Evolutionary conservation across 2,329 filamentous ascomycete genomes (phyloP).

Genomic region (Arthroderma sp.): DNA sequence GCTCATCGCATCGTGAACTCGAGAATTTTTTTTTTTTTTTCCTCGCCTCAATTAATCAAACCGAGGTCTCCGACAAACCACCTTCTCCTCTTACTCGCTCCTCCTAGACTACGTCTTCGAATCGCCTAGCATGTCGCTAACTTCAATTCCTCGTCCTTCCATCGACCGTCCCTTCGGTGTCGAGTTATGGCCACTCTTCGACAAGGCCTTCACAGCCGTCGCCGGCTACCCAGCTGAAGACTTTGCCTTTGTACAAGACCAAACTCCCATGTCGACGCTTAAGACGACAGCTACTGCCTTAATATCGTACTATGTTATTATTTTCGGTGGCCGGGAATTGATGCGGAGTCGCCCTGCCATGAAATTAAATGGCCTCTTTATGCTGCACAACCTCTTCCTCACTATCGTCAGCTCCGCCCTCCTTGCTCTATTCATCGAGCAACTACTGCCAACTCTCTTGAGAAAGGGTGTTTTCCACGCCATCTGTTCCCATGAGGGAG

Average conservation of each 20-base stretch:
- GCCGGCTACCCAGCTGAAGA: constrained; percentile 66
- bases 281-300: constrained; percentile 64
- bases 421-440: constrained; percentile 68
- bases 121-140: constrained; percentile 9
- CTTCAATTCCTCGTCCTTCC: constrained; percentile 41
- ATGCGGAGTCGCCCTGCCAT: constrained; percentile 73
- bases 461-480: constrained; percentile 68
- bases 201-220: constrained; percentile 58
- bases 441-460: constrained; percentile 67
- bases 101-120: not conserved
- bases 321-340: constrained; percentile 72
- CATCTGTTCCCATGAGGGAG: constrained; percentile 58
- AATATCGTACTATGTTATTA: constrained; percentile 71
- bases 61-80: too few species aligned
- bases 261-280: constrained; percentile 75
- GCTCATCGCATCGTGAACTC: not conserved
- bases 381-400: constrained; percentile 83
- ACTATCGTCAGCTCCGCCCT: constrained; percentile 65
- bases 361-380: constrained; percentile 71
- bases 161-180: constrained; percentile 77
- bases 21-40: not conserved
- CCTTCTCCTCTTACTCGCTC: not conserved
- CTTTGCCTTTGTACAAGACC: constrained; percentile 63
- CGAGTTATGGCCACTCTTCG: constrained; percentile 78
- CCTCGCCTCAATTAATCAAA: not conserved